Percentiles rank a stretch among this genome's conserved stretches.
phyloP scores from a whole-genome alignment of 805 yeast species.

The Suhomyces prunicola region DNA sequence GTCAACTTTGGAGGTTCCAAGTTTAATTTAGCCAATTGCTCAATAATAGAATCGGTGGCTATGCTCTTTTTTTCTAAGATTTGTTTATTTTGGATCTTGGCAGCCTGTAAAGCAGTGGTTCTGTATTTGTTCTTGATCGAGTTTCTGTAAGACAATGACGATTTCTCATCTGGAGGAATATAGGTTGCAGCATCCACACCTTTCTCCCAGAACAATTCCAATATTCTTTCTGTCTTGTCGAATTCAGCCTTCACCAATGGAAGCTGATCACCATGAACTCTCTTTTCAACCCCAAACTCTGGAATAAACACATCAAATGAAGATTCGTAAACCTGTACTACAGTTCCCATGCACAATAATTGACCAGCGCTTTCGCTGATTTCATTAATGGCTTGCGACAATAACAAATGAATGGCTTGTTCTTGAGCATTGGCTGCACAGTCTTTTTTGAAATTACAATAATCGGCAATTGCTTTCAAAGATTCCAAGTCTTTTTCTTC shows the following conservation, averaged over 20 bases:
- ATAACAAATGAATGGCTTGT: constrained; percentile 83
- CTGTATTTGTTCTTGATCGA: constrained; percentile 77
- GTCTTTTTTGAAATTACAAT: constrained; percentile 93
- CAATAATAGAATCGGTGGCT: constrained; percentile 42
- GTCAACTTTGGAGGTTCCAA: constrained; percentile 46
- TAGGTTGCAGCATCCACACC: constrained; percentile 91
- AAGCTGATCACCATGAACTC: constrained; percentile 96
- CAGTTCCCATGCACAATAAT: constrained; percentile 78
- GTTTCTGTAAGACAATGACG: constrained; percentile 69
- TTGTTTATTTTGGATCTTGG: constrained; percentile 48
- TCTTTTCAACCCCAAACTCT: constrained; percentile 89
- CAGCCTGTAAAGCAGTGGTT: constrained; percentile 70
- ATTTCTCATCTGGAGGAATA: constrained; percentile 85
- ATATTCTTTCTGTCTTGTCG: constrained; percentile 59
- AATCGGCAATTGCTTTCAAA: constrained; percentile 79
- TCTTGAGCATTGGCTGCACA: constrained; percentile 92
- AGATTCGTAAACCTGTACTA: constrained; percentile 90
- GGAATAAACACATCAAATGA: constrained; percentile 92
- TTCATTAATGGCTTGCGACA: constrained; percentile 80
- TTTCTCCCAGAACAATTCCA: constrained; percentile 89
- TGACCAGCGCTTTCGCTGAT: constrained; percentile 75
- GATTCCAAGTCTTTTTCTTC: constrained; percentile 56
- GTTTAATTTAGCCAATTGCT: constrained; percentile 49
- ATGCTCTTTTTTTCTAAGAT: constrained; percentile 25
- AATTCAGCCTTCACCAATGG: constrained; percentile 92